A percentile compares a stretch with the other conserved stretches of the same genome.
Evolutionary conservation across 345 rosid genomes (phyloP).

Genomic region (Clausena lansium): DNA sequence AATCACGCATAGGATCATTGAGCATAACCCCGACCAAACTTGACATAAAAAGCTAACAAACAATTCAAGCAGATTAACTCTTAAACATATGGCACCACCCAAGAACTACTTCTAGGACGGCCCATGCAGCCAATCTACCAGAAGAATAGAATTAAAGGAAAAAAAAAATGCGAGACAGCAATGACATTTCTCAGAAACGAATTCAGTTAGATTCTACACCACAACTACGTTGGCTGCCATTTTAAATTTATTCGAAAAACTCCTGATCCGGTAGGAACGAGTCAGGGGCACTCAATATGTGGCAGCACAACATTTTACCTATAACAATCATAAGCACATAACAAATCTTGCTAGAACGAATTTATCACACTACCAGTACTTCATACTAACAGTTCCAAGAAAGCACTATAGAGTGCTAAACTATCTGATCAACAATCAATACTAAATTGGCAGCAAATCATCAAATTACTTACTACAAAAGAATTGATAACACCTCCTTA

Average conservation of each 20-base stretch:
- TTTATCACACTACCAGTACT: neutral
- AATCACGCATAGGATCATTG: neutral
- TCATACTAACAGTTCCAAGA: neutral
- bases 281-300: neutral
- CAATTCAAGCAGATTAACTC: neutral
- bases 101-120: neutral
- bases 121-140: neutral
- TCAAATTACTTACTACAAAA: neutral
- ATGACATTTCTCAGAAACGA: neutral
- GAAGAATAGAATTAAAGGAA: neutral
- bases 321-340: neutral
- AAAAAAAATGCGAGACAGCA: neutral
- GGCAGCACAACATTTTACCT: neutral
- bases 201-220: neutral
- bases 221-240: neutral
- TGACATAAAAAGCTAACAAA: neutral
- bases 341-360: neutral
- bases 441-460: neutral
- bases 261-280: neutral
- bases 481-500: neutral
- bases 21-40: neutral
- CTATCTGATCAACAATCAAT: neutral
- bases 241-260: neutral
- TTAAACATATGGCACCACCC: neutral
- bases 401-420: neutral